Conservation (phyloP, 257 asterid species). For the Cinchona pubescens region DNA sequence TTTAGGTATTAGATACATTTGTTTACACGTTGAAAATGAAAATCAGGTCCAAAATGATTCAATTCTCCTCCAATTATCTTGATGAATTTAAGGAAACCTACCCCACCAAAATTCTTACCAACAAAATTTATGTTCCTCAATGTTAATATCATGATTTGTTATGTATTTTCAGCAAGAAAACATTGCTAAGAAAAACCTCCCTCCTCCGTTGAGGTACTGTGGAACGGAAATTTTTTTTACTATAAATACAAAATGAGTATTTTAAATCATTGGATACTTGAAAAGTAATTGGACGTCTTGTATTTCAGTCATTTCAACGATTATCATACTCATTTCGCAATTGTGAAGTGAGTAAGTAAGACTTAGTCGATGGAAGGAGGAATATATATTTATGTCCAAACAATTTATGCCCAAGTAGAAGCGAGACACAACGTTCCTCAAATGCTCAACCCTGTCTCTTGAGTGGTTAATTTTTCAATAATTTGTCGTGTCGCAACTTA, state of each 20-base stretch:
- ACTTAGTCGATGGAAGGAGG: neutral
- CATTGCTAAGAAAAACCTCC: too few relatives aligned
- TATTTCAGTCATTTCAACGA: too few relatives aligned
- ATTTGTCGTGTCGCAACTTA: too few relatives aligned
- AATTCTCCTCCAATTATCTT: neutral
- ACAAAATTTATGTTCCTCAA: neutral
- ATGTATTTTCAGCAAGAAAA: neutral
- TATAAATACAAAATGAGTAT: too few relatives aligned
- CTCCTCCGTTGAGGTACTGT: neutral
- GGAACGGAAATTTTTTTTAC: too few relatives aligned
- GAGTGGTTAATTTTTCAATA: too few relatives aligned
- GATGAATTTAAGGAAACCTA: slow-evolving; percentile 5
- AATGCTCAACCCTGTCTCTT: too few relatives aligned
- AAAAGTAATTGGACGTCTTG: too few relatives aligned
- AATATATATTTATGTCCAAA: neutral
- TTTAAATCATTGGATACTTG: too few relatives aligned
- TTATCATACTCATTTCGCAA: too few relatives aligned
- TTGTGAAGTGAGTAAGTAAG: too few relatives aligned
- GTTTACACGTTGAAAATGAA: slow-evolving; percentile 40
- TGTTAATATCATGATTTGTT: neutral
- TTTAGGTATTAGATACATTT: slow-evolving; percentile 9
- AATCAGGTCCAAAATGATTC: neutral
- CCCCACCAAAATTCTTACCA: neutral
- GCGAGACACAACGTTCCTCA: neutral
- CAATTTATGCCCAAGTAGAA: neutral